Conservation (phyloP, 129 eudicot genomes). For the Escallonia herrerae region DNA sequence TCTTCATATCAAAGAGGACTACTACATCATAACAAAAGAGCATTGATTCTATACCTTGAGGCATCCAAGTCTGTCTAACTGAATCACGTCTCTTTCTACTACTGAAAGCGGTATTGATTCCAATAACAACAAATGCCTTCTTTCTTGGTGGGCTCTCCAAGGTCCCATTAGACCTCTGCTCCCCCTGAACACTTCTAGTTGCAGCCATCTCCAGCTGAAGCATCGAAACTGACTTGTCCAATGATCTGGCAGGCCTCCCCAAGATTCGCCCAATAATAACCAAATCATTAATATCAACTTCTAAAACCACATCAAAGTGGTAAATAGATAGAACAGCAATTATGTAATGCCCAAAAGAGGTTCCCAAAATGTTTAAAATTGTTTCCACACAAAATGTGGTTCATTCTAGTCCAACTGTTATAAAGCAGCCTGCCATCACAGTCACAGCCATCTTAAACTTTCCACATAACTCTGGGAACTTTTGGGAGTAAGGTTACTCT, state of each 20-base stretch:
- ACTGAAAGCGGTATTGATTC: slow-evolving; percentile 94
- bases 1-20: neutral
- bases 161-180: slow-evolving; percentile 15
- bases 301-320: neutral
- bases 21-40: neutral
- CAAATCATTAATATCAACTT: neutral
- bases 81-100: slow-evolving; percentile 95
- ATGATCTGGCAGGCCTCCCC: slow-evolving; percentile 43
- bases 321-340: too few species aligned
- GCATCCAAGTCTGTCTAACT: slow-evolving; percentile 95
- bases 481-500: too few species aligned
- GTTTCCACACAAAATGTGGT: too few species aligned
- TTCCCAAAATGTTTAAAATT: too few species aligned
- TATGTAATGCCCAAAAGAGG: too few species aligned
- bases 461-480: too few species aligned
- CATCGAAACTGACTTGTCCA: slow-evolving; percentile 80
- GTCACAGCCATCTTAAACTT: too few species aligned
- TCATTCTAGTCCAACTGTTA: too few species aligned
- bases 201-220: slow-evolving; percentile 77
- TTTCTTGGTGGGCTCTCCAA: slow-evolving; percentile 35
- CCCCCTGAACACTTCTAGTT: slow-evolving; percentile 40
- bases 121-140: slow-evolving; percentile 93
- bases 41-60: slow-evolving; percentile 59
- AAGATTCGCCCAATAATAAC: slow-evolving; percentile 11
- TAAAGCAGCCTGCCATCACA: too few species aligned